These are phyloP conservation scores for Hemisphaericaspora lyxosophila DNA, from an alignment of 1,139 yeast species.

Conservation along the genomic window DNA sequence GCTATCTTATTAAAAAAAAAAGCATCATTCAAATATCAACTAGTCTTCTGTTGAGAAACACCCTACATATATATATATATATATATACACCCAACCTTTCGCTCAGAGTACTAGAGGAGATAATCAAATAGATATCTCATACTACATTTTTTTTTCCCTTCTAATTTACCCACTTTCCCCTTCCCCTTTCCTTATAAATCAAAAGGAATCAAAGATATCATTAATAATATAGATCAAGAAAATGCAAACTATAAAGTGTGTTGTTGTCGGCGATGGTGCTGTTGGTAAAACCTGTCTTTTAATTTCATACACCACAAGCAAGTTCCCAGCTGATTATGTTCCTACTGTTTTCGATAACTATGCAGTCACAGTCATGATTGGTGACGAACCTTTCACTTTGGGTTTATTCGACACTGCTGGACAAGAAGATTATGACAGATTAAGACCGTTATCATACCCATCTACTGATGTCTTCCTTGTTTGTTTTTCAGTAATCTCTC, in stretches of 20 bases:
- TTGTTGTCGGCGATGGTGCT: slow-evolving; percentile 98
- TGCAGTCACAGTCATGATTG: slow-evolving; percentile 98
- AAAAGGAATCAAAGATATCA: too few relatives aligned
- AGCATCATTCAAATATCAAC: background rate
- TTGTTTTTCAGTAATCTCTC: slow-evolving; percentile 92
- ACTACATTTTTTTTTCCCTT: background rate
- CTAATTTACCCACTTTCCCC: background rate
- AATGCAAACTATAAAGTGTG: slow-evolving; percentile 92
- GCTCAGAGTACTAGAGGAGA: background rate
- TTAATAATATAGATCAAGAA: slow-evolving; percentile 7
- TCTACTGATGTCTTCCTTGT: slow-evolving; percentile 95
- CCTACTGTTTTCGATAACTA: slow-evolving; percentile 95
- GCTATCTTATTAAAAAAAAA: too few relatives aligned
- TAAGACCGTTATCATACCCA: slow-evolving; percentile 95
- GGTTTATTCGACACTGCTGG: slow-evolving; percentile 98
- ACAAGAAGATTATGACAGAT: slow-evolving; percentile 96
- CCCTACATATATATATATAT: too few relatives aligned
- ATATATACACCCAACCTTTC: too few relatives aligned
- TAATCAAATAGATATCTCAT: background rate
- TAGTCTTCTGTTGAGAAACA: background rate
- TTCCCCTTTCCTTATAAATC: background rate
- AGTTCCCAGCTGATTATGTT: slow-evolving; percentile 85
- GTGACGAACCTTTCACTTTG: slow-evolving; percentile 95
- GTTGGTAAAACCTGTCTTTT: slow-evolving; percentile 91
- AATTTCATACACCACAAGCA: slow-evolving; percentile 85